phyloP scores from a whole-genome alignment of 202 grass and related monocot genomes.

The Schoenoplectus tabernaemontani region DNA sequence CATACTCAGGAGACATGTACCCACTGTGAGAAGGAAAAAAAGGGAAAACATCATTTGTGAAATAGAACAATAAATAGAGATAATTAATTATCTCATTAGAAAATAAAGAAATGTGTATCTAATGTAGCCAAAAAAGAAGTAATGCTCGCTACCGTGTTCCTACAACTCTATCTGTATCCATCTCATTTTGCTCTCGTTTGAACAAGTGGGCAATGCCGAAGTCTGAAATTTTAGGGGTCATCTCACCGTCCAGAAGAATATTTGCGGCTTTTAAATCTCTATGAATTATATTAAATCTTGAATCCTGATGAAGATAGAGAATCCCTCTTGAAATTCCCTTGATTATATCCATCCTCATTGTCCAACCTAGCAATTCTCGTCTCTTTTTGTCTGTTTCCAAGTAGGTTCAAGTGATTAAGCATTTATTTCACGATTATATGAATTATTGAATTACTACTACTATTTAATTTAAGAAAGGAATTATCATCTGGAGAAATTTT shows the following conservation, averaged over 20 bases:
- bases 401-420: neutral
- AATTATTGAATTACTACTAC: neutral
- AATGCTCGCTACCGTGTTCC: slow-evolving; percentile 38
- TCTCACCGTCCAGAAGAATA: slow-evolving; percentile 42
- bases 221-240: slow-evolving; percentile 66
- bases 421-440: neutral
- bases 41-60: neutral
- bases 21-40: slow-evolving; percentile 16
- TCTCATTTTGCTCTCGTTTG: slow-evolving; percentile 20
- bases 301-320: neutral
- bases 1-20: slow-evolving; percentile 36
- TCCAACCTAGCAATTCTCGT: neutral
- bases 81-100: neutral
- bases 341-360: neutral
- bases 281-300: neutral
- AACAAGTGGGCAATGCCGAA: slow-evolving; percentile 47
- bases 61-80: neutral
- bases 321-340: neutral
- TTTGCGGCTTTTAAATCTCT: slow-evolving; percentile 19
- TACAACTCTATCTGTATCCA: slow-evolving; percentile 35
- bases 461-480: neutral
- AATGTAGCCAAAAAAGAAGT: neutral
- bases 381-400: slow-evolving; percentile 18
- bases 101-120: neutral
- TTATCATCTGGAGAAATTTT: neutral